Base-by-base conservation (phyloP, 2,329 filamentous ascomycete genomes). In the Aureobasidium pullulans region DNA sequence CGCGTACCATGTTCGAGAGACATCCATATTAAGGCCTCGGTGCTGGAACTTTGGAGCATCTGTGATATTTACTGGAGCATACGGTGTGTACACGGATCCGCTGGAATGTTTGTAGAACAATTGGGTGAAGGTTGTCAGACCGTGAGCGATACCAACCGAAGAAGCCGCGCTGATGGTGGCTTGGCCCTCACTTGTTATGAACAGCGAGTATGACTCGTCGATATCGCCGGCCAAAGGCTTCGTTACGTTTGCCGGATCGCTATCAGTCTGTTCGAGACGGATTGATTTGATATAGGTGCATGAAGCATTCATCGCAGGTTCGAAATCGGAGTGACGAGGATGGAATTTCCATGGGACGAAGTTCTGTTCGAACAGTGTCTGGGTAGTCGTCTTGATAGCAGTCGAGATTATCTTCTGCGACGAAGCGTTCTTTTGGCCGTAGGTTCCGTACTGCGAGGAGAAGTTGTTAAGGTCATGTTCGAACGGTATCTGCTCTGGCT, bases 261-360 rank as follows among this genome's bases (percentile, higher is more conserved):
- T 66, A 19, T 71, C 72, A 5, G 81, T 84, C 69, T 90, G 84
- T 13, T 76, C 76, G 64, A 94, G 84, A 16, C 75, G 70, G 47
- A 94, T 77, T n/a, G 75, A 77, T 44, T 73, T 79, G 66, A 94
- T 77, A 64, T 75, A 80, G 3, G 70, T 77, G 65, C 80, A 76
- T 29, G 72, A 66, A 23, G 70, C 66, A 32, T 68, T 69, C 8
- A 72, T 70, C 7, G 62, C 57, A 0, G 90, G 89, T 71, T 93
- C 88, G 63, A 84, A 87, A 42, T 81, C 68, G 59, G 81, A 79
- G 65, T 84, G 79, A 36, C 86, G 82, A 28, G 81, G 79, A 63
- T 87, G 81, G 59, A 94, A 82, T 74, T 86, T 90, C 89, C 89
- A 94, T 0, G 90, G 89, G 15, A 90, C 81, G 62, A 92, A 84